Percentiles rank a stretch among this genome's conserved stretches.
phyloP scores from a whole-genome alignment of 2,329 filamentous ascomycete species.

The Ascochyta pisi region DNA sequence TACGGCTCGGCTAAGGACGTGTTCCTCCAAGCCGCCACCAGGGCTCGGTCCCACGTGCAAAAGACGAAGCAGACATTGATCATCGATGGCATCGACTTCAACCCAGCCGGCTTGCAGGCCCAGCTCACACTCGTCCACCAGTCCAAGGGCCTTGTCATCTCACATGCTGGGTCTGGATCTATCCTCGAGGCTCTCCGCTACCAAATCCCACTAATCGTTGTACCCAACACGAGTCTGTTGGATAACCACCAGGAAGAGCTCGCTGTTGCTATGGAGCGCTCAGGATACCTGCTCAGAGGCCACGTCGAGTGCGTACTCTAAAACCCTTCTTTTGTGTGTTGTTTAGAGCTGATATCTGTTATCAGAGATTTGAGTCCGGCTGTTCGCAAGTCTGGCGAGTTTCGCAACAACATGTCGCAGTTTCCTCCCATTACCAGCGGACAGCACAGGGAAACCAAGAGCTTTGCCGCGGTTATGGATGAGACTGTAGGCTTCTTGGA shows the following conservation, averaged over 20 bases:
- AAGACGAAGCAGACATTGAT: slow-evolving; percentile 24
- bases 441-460: slow-evolving; percentile 45
- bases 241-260: slow-evolving; percentile 93
- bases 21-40: slow-evolving; percentile 52
- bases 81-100: slow-evolving; percentile 72
- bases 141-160: slow-evolving; percentile 77
- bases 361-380: slow-evolving; percentile 56
- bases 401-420: slow-evolving; percentile 39
- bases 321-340: not conserved
- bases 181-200: slow-evolving; percentile 82
- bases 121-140: slow-evolving; percentile 65
- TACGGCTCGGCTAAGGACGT: slow-evolving; percentile 72
- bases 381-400: slow-evolving; percentile 57
- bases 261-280: slow-evolving; percentile 74
- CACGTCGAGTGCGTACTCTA: slow-evolving; percentile 63
- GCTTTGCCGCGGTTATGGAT: slow-evolving; percentile 47
- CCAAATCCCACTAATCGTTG: slow-evolving; percentile 80
- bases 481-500: slow-evolving; percentile 45
- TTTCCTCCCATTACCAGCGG: slow-evolving; percentile 47
- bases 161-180: slow-evolving; percentile 90
- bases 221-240: slow-evolving; percentile 81
- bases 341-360: not conserved
- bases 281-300: slow-evolving; percentile 79
- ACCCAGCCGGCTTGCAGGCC: slow-evolving; percentile 62
- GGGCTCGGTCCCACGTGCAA: slow-evolving; percentile 25